Conservation (phyloP, 2,329 filamentous ascomycete species). For the Talaromyces sp. region DNA sequence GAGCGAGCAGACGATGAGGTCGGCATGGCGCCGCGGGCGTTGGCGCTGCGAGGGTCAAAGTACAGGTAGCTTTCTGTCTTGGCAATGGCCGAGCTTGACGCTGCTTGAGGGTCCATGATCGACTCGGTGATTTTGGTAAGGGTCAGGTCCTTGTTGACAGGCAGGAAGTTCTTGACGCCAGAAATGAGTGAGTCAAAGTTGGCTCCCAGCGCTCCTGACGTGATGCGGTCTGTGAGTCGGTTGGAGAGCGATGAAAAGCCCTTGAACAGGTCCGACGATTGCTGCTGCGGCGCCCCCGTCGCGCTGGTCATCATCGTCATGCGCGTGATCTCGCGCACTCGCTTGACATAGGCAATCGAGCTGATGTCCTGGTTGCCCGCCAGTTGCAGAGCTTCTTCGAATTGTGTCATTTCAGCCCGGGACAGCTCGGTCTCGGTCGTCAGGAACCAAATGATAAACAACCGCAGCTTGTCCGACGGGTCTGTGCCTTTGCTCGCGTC, state of each 20-base stretch:
- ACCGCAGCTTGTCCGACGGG: conserved; percentile 78
- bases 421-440: conserved; percentile 87
- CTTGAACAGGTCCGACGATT: conserved; percentile 70
- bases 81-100: conserved; percentile 83
- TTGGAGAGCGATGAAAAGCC: conserved; percentile 90
- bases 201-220: conserved; percentile 76
- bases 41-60: conserved; percentile 90
- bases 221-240: conserved; percentile 86
- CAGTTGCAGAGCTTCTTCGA: conserved; percentile 73
- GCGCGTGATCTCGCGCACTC: conserved; percentile 87
- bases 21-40: conserved; percentile 86
- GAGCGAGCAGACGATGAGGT: conserved; percentile 57
- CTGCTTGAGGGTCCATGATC: conserved; percentile 90
- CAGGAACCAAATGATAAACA: conserved; percentile 96
- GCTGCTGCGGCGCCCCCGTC: conserved; percentile 59
- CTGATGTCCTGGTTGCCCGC: conserved; percentile 67
- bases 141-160: conserved; percentile 88
- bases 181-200: conserved; percentile 94
- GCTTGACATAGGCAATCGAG: conserved; percentile 77
- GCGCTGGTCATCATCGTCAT: conserved; percentile 97
- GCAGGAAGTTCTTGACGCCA: conserved; percentile 97
- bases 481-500: conserved; percentile 76
- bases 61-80: conserved; percentile 97
- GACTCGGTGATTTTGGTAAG: conserved; percentile 97
- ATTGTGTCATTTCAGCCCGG: conserved; percentile 74